These are phyloP conservation scores for Xylaria venustula DNA, from an alignment of 495 filamentous ascomycete genomes.

Conservation along the genomic window DNA sequence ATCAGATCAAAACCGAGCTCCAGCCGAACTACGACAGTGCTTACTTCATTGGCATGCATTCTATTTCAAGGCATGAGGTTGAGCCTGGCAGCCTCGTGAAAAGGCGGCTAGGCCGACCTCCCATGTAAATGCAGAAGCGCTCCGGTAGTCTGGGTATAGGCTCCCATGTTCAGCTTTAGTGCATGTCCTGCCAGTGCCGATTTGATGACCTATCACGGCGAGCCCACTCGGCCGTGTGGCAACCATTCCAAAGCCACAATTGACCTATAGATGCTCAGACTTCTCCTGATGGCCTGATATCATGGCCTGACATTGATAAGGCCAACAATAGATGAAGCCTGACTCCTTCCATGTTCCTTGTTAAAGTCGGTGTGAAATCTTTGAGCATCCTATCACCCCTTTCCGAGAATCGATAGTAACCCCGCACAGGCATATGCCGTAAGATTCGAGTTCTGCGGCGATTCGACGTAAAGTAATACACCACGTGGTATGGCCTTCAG, in stretches of 20 bases:
- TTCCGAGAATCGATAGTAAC: background rate
- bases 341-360: background rate
- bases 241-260: background rate
- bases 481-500: background rate
- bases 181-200: background rate
- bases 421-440: background rate
- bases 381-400: background rate
- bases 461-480: background rate
- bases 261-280: background rate
- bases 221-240: background rate
- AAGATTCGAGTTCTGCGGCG: constrained; percentile 3
- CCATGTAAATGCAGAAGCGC: background rate
- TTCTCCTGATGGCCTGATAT: background rate
- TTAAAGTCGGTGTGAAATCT: constrained; percentile 4
- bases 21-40: background rate
- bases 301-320: background rate
- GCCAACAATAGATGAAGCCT: background rate
- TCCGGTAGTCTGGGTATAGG: constrained; percentile 8
- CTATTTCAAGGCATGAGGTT: background rate
- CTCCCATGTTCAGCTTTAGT: constrained; percentile 6
- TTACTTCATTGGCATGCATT: background rate
- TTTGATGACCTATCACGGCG: constrained; percentile 8
- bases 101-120: background rate
- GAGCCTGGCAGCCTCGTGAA: background rate
- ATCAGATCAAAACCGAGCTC: too few species aligned